A percentile compares a stretch with the other conserved stretches of the same genome.
phyloP scores from a whole-genome alignment of 2,329 filamentous ascomycete species.

The Bipolaris victoriae region DNA sequence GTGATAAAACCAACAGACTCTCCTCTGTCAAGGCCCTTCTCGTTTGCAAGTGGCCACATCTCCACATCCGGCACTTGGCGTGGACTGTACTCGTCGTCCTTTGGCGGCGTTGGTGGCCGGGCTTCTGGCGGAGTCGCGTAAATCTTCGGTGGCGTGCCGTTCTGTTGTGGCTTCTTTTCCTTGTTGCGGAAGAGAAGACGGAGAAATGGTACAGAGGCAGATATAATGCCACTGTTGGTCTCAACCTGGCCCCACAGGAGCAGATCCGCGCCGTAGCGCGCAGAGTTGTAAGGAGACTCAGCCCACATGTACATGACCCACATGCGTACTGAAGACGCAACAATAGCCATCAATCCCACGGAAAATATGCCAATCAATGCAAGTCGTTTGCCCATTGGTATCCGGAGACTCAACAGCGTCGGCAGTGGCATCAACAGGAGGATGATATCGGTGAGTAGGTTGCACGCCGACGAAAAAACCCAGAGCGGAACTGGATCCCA shows the following conservation, averaged over 20 bases:
- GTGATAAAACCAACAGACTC: conserved; percentile 6
- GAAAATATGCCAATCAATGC: conserved; percentile 54
- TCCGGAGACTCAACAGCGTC: conserved; percentile 54
- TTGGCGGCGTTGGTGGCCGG: conserved; percentile 17
- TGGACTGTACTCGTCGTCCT: conserved; percentile 11
- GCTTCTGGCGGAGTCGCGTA: conserved; percentile 22
- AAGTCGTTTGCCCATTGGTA: conserved; percentile 57
- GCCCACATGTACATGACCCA: conserved; percentile 48
- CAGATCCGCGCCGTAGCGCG: conserved; percentile 45
- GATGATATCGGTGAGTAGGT: conserved; percentile 52
- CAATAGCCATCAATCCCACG: conserved; percentile 45
- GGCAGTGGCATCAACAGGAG: conserved; percentile 56
- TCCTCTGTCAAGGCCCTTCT: not conserved
- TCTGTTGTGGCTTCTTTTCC: conserved; percentile 22
- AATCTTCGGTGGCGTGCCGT: conserved; percentile 14
- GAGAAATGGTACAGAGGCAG: conserved; percentile 54
- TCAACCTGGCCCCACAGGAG: conserved; percentile 57
- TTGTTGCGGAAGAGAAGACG: conserved; percentile 48
- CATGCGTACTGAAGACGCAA: conserved; percentile 46
- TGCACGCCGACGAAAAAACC: conserved; percentile 49
- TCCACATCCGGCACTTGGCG: conserved; percentile 30
- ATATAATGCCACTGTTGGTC: conserved; percentile 55
- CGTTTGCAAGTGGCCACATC: conserved; percentile 29
- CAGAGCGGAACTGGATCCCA: conserved; percentile 42
- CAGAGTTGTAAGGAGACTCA: conserved; percentile 44